Percentiles rank a stretch among this genome's conserved stretches.
Evolutionary conservation across 345 rosid species (phyloP).

Genomic region (Heritiera fomes): DNA sequence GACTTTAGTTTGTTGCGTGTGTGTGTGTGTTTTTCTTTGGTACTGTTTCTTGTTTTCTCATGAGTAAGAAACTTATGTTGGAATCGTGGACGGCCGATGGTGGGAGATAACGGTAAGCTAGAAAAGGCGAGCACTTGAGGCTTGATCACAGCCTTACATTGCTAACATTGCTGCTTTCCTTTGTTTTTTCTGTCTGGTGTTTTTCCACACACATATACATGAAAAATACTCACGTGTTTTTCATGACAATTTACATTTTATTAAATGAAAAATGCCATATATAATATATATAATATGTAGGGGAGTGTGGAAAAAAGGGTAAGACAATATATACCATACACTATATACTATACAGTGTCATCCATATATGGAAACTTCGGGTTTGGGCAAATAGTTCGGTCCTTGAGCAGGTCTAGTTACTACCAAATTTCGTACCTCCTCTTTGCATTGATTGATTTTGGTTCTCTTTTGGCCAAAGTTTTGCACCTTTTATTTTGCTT

Average conservation of each 20-base stretch:
- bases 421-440: too few relatives aligned
- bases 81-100: constrained; percentile 2
- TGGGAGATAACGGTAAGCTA: constrained; percentile 20
- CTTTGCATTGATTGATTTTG: too few relatives aligned
- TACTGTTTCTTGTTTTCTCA: neutral
- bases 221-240: neutral
- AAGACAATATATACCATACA: too few relatives aligned
- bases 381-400: too few relatives aligned
- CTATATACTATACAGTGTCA: too few relatives aligned
- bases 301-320: too few relatives aligned
- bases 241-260: neutral
- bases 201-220: neutral
- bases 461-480: too few relatives aligned
- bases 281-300: too few relatives aligned
- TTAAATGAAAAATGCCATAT: too few relatives aligned
- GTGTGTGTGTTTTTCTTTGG: neutral
- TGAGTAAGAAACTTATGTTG: neutral
- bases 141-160: neutral
- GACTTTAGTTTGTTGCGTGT: neutral
- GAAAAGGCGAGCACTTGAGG: neutral
- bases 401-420: too few relatives aligned
- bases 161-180: neutral
- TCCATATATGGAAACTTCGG: too few relatives aligned
- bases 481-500: too few relatives aligned
- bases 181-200: neutral